Percentiles rank a stretch among this genome's conserved stretches.
Conservation (phyloP, 2,329 filamentous ascomycete genomes). For the Fusarium piperis region DNA sequence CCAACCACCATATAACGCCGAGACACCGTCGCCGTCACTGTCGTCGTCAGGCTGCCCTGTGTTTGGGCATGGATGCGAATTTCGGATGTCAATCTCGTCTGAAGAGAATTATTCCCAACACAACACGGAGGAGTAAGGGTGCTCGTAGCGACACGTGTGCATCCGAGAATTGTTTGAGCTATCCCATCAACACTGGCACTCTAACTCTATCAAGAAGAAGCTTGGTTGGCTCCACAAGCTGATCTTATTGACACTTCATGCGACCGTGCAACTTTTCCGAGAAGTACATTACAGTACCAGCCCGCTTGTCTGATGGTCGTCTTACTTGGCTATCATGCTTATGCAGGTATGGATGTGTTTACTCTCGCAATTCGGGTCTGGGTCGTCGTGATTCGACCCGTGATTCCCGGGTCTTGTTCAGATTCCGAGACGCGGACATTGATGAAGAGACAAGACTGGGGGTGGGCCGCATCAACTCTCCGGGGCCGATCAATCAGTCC, state of each 20-base stretch:
- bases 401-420: constrained; percentile 25
- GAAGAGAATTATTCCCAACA: background rate
- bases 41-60: constrained; percentile 6
- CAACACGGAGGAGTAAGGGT: background rate
- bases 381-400: constrained; percentile 34
- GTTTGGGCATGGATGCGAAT: background rate
- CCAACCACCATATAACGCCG: constrained; percentile 2
- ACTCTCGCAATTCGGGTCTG: constrained; percentile 23
- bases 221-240: constrained; percentile 32
- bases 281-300: constrained; percentile 3
- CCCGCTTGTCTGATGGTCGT: constrained; percentile 8
- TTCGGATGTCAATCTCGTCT: background rate
- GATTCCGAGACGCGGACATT: constrained; percentile 1
- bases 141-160: background rate
- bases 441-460: constrained; percentile 1
- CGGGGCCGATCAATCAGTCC: background rate
- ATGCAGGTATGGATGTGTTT: background rate
- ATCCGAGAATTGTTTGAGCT: background rate
- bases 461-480: constrained; percentile 17
- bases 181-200: background rate
- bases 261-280: constrained; percentile 19
- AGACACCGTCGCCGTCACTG: background rate
- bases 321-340: background rate
- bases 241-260: constrained; percentile 36
- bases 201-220: constrained; percentile 32